These are phyloP conservation scores for Globisporangium cylindrosporum DNA, from an alignment of 352 stramenopile species.

Conservation along the genomic window DNA sequence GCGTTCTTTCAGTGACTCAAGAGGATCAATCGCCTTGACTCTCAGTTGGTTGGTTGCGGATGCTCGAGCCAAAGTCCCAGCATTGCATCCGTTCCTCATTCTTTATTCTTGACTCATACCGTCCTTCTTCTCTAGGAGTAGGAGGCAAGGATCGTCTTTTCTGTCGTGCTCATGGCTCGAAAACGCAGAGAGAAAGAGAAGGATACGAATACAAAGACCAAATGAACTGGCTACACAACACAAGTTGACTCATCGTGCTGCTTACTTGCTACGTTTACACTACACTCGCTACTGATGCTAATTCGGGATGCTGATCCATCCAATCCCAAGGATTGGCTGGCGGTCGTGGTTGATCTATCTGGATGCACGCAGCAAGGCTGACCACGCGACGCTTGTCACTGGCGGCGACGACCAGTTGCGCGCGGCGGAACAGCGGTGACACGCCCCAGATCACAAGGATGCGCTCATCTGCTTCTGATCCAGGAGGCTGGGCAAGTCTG, in stretches of 20 bases:
- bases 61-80: background rate
- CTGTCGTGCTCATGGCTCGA: background rate
- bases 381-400: conserved; percentile 17
- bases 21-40: background rate
- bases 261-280: background rate
- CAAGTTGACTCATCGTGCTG: background rate
- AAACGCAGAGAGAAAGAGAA: background rate
- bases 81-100: background rate
- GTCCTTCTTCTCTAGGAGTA: background rate
- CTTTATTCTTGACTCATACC: background rate
- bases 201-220: background rate
- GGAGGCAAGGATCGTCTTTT: background rate
- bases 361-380: background rate
- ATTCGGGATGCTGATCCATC: background rate
- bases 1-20: background rate
- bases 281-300: background rate
- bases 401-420: background rate
- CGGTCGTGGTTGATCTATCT: background rate
- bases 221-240: background rate
- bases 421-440: conserved; percentile 8
- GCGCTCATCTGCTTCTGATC: background rate
- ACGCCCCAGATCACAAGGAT: conserved; percentile 5
- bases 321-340: background rate
- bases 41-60: background rate
- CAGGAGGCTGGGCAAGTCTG: background rate